Evolutionary conservation across 164 flowering plant genomes (phyloP).

Genomic region (Pachysandra terminalis): DNA sequence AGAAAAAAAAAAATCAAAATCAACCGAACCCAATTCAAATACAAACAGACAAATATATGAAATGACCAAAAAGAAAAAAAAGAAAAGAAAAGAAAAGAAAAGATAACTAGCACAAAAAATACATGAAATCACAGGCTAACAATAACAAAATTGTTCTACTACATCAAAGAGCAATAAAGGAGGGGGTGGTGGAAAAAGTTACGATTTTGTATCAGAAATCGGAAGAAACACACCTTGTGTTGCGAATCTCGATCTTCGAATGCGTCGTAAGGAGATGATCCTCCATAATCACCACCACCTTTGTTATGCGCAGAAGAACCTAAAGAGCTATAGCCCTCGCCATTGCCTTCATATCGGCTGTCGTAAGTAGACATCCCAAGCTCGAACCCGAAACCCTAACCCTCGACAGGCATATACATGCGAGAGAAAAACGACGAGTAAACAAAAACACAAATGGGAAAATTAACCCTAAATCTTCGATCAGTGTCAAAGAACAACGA

Average conservation of each 20-base stretch:
- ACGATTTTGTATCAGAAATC: not conserved
- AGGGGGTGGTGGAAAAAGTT: not conserved
- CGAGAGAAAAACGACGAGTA: not conserved
- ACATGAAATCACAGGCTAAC: not conserved
- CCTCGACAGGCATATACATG: not conserved
- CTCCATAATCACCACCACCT: constrained; percentile 20
- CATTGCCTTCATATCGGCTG: constrained; percentile 14
- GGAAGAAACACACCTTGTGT: constrained; percentile 19
- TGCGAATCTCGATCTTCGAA: constrained; percentile 35
- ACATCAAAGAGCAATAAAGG: no score
- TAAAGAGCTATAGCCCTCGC: constrained; percentile 1
- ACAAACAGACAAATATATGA: no score
- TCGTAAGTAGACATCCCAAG: constrained; percentile 19
- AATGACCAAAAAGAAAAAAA: no score
- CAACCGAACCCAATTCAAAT: no score
- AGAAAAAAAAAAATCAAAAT: no score
- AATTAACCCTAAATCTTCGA: no score
- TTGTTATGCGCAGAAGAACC: constrained; percentile 1
- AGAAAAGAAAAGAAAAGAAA: not conserved
- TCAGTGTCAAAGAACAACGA: no score
- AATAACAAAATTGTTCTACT: not conserved
- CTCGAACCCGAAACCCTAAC: constrained; percentile 14
- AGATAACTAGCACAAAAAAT: no score
- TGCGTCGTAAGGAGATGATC: constrained; percentile 33
- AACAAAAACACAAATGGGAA: no score